Evolutionary conservation across 257 asterid species (phyloP), one percentile per base, ranked within the genome.

Genomic region (Gentiana dahurica): DNA sequence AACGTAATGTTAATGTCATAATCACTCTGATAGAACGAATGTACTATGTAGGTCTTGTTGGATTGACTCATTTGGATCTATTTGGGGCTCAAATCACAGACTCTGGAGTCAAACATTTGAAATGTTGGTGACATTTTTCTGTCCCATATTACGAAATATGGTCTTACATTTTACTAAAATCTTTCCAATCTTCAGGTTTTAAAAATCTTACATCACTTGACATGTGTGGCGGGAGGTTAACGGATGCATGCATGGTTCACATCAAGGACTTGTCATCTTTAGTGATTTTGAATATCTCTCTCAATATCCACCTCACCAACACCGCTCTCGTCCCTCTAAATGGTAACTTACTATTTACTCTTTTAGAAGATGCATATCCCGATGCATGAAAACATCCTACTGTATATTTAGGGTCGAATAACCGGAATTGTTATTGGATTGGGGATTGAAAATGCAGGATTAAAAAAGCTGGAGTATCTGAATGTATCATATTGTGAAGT

Each of bases 61-160:
- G 95, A 47, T 65, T 92, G 60, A 83, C 78, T 48, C 96, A 88
- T 63, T 84, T 92, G 74, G 97, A 92, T 79, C 94, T 92, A 36
- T 92, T 92, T 65, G 99, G 99, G 63, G 99, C 99, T 49, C 81
- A 80, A 35, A 92, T 92, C 63, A 83, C 97, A 48, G 99, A 92
- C 77, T 77, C 82, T 36, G 99, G 99, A 73, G 79, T 93, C 58
- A 73, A 58, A 51, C 69, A 74, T 69, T 73, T 92, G 71, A 68
- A 65, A 51, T 69, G 98, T 91, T 78, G 62, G 13, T 39, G 2
- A 6, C 10, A 3, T 3, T 39, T 9, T n/a, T 8, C 1, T 54
- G 6, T 12, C 46, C 2, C 2, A 5, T 13, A 15, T 32, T 11
- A 38, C 51, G 32, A 15, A 7, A 32, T 9, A 7, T 32, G 37